Evolutionary conservation across 176 grass and related monocot species (phyloP), one percentile per base, ranked within the genome.

Genomic region (Musa beccarii): DNA sequence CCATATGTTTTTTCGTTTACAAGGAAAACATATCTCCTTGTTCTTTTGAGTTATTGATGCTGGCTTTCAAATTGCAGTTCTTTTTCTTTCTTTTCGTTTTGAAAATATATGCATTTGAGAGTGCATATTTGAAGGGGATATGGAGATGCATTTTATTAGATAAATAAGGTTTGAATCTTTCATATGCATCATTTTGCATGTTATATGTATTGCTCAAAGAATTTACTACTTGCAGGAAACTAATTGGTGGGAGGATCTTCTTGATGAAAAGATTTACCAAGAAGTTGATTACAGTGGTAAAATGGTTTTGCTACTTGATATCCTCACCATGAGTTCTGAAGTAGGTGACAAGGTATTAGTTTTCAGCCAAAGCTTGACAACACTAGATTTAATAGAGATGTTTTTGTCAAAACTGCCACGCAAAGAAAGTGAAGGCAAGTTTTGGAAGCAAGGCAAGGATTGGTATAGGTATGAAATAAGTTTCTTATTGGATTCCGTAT

Each of bases 391-490:
- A 54, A 87, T 98, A 52, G 95, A 98, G 66, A 86, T 89, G 59
- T 98, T 89, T 87, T 76, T 98, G 28, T 91, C 88, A 49, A 98
- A 92, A 81, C 29, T 98, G 73, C 86, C 79, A 65, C 79, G 84
- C 54, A 98, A 87, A 78, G 88, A 79, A 79, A 85, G 79, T 59
- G 86, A 89, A 81, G 82, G 88, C 34, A 98, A 98, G 82, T 71
- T 74, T 55, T 98, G 95, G 95, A 98, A 93, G 76, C 95, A 90
- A 80, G 90, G 90, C 22, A 98, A 91, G 80, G 90, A 98, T 83
- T 98, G 95, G 95, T 98, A 93, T 80, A 98, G 95, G 95, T 98
- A 93, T 78, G 81, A 1, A 34, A 29, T 29, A 56, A 70, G 19
- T 16, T n/a, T 11, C 52, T 51, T 10, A 8, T 17, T 43, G 34